Base-by-base conservation (phyloP, 2,329 filamentous ascomycete genomes). In the Clonostachys solani region DNA sequence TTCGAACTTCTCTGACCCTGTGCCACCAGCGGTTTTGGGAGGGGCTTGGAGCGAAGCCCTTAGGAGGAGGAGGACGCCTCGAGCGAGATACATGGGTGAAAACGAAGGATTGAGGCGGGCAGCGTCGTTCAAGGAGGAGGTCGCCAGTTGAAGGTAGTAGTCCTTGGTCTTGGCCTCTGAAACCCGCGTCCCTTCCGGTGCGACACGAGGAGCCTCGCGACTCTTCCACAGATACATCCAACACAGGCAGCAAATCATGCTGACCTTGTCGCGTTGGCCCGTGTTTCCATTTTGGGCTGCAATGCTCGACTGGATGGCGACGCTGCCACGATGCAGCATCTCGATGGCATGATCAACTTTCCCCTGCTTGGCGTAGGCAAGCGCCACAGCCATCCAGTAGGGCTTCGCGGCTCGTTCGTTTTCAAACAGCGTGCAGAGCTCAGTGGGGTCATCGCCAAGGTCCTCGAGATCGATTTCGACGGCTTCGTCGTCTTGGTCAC, bases 361-460 rank as follows among this genome's bases (percentile, higher is more conserved):
- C 62, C 86, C 85, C 71, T 96, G 90, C 72, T 97, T 99, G 38
- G 94, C 92, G 62, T 99, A 99, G 43, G 92, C 92, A 49, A 97
- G 78, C 40, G 95, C 89, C 55, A 97, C 94, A n/a, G 90, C 92
- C 77, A 99, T 92, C 95, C 95, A 99, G 57, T 95, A 95, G 45
- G 86, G 89, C 59, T 92, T 91, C 36, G 89, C 87, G 15, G 91
- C 92, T 60, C 86, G 84, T 67, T 99, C 95, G 61, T 94, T 95
- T 71, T 99, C 92, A 53, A 99, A 83, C 44, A 99, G 79, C 33
- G 89, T 94, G 66, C 94, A 99, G 6, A 99, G 80, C 71, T 99
- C 94, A 42, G 89, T 96, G 17, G 90, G 89, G 62, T 97, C 94
- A 64, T 97, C 94, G 50, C 92, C 82, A 37, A 96, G 83, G 54